Percentiles rank a stretch among this genome's conserved stretches.
Conservation (phyloP, 768 basidiomycete species). For the Naganishia vishniacii region DNA sequence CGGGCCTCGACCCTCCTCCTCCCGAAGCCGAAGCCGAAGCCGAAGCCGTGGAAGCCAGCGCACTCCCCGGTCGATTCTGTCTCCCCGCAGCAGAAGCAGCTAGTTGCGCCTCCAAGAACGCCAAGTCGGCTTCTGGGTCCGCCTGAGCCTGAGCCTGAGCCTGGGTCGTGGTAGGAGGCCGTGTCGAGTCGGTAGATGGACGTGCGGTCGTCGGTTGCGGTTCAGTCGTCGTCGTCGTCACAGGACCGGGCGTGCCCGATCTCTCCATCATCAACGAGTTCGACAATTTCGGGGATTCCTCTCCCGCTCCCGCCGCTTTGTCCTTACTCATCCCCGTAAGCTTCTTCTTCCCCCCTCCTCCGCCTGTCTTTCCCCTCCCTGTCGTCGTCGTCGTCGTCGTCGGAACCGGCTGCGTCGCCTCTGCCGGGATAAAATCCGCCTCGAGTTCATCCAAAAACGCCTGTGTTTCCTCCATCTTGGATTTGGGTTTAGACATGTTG, state of each 20-base stretch:
- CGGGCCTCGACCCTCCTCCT: slow-evolving; percentile 54
- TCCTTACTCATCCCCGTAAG: neutral
- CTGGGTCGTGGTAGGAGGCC: no score
- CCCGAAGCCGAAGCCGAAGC: no score
- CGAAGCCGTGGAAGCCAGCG: no score
- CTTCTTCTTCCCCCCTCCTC: slow-evolving; percentile 7
- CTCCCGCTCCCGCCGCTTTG: neutral
- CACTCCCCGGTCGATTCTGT: slow-evolving; percentile 62
- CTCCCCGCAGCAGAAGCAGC: slow-evolving; percentile 54
- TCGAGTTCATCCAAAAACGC: slow-evolving; percentile 84
- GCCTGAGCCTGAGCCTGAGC: no score
- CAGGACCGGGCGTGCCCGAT: neutral
- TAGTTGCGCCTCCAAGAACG: slow-evolving; percentile 84
- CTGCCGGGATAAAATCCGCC: slow-evolving; percentile 18
- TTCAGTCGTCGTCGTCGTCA: neutral
- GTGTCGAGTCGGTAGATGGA: no score
- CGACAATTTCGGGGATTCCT: neutral
- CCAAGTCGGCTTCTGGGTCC: slow-evolving; percentile 54
- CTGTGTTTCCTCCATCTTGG: slow-evolving; percentile 63
- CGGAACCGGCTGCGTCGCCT: slow-evolving; percentile 26
- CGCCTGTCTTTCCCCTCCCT: neutral
- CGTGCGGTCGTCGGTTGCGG: slow-evolving; percentile 14
- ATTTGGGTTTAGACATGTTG: slow-evolving; percentile 36
- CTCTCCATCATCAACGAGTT: neutral
- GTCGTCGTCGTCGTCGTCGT: neutral